Evolutionary conservation across 441 rosid genomes (phyloP).

Genomic region (Populus hybrid): DNA sequence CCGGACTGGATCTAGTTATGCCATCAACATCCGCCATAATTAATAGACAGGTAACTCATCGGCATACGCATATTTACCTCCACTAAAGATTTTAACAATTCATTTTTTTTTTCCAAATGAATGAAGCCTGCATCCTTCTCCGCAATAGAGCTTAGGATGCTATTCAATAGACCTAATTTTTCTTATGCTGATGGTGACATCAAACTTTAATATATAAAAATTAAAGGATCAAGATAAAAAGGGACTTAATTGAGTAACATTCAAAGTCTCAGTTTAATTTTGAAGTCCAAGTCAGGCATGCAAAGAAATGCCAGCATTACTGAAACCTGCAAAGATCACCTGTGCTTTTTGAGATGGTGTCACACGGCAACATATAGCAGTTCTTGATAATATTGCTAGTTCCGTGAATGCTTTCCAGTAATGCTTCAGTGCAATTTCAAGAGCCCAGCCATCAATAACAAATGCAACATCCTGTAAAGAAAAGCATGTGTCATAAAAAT

Average conservation of each 20-base stretch:
- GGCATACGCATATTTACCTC: not conserved
- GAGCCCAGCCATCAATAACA: constrained; percentile 98
- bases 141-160: not conserved
- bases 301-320: constrained; percentile 13
- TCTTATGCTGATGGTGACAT: not conserved
- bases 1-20: not conserved
- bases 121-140: not conserved
- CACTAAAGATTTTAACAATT: not conserved
- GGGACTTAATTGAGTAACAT: not conserved
- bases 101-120: not conserved
- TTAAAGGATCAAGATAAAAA: not conserved
- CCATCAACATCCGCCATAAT: not conserved
- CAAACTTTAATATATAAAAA: not conserved
- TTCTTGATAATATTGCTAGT: constrained; percentile 90
- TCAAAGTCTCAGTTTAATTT: not conserved
- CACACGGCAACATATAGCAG: constrained; percentile 98
- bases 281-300: not conserved
- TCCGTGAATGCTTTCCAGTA: constrained; percentile 85
- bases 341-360: constrained; percentile 99
- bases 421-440: constrained; percentile 88
- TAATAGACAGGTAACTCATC: not conserved
- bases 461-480: constrained; percentile 82
- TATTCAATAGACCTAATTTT: not conserved
- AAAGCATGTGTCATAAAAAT: not conserved
- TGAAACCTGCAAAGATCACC: constrained; percentile 40